Base-by-base conservation (phyloP, 2,329 filamentous ascomycete genomes). In the Albophoma yamanashiensis region DNA sequence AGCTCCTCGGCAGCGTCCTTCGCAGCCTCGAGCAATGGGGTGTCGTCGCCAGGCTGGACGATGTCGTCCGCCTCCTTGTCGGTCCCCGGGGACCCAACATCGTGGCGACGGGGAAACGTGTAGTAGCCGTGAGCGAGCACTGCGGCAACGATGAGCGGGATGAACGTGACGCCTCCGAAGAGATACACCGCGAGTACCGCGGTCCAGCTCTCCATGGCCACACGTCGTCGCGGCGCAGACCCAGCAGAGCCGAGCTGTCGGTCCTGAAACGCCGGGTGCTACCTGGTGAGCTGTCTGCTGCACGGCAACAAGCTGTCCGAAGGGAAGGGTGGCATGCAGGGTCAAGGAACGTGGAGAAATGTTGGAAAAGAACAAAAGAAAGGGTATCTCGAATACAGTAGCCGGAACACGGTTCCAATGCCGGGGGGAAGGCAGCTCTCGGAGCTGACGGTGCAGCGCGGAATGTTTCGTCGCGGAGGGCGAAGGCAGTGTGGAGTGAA, bases 91-190 rank as follows among this genome's bases (percentile, higher is more conserved):
- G 45, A 7, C 15, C 22, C 67, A 62, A 71, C 67, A 67, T 79
- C 77, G 61, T 78, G 67, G 66, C 77, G 77, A 65, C 76, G 67
- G 55, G 89, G 89, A 58, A 91, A 81, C 15, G 85, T 85, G 61
- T 88, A 76, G 76, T 92, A 87, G 65, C 84, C 84, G 72, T 92
- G 84, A 40, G 85, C 70, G 58, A 92, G 70, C 60, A 90, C 67
- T 56, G 82, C 73, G 55, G 76, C 70, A 58, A 92, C 63, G 62
- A 92, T 67, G 4, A 96, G 78, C 38, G 92, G 92, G 61, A 96
- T 71, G 71, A 97, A 93, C 61, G 92, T 96, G 70, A 97, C 73
- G 68, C 92, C 93, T 74, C 92, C 92, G 61, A 96, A 76, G 65
- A 96, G 72, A 79, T 96, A 97, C 72, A 89, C 82, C 69, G 89